These are phyloP conservation scores for Fusarium devonianum DNA, from an alignment of 2,329 filamentous ascomycete species.

Conservation along the genomic window DNA sequence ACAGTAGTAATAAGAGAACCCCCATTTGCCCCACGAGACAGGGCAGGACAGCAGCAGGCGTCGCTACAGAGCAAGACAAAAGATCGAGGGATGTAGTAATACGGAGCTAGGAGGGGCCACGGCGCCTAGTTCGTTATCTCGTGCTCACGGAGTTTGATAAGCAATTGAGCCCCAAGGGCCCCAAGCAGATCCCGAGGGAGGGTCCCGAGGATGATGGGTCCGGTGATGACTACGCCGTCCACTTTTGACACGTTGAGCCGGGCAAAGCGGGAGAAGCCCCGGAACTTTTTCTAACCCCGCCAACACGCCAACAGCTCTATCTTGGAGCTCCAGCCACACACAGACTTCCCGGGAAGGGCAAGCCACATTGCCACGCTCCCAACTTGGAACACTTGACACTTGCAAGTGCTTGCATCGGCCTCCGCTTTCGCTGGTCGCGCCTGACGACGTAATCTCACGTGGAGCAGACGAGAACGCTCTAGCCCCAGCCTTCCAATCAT, in stretches of 20 bases:
- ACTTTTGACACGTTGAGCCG: too few relatives aligned
- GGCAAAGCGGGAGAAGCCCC: constrained; percentile 10
- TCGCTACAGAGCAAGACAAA: constrained; percentile 9
- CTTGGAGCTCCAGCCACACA: constrained; percentile 1
- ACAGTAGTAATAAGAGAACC: constrained; percentile 9
- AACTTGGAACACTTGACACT: too few relatives aligned
- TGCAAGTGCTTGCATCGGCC: constrained; percentile 2
- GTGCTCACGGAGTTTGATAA: constrained; percentile 17
- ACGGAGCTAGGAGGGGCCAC: constrained; percentile 10
- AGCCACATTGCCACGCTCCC: too few relatives aligned
- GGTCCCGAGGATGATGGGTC: constrained; percentile 25
- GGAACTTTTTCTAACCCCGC: background rate
- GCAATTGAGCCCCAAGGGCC: background rate
- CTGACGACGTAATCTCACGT: constrained; percentile 42
- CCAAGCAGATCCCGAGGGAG: constrained; percentile 24
- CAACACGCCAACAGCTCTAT: too few relatives aligned
- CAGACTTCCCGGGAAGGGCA: background rate
- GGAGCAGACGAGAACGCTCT: constrained; percentile 3
- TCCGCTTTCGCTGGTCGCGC: constrained; percentile 1
- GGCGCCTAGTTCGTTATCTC: constrained; percentile 20
- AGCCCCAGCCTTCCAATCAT: constrained; percentile 30
- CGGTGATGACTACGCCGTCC: constrained; percentile 26
- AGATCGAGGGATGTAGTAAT: constrained; percentile 8
- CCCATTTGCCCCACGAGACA: constrained; percentile 9
- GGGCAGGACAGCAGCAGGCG: constrained; percentile 8